Evolutionary conservation across 1,139 yeast species (phyloP), one percentile per base, ranked within the genome.

Genomic region (Nakaseomyces sp.): DNA sequence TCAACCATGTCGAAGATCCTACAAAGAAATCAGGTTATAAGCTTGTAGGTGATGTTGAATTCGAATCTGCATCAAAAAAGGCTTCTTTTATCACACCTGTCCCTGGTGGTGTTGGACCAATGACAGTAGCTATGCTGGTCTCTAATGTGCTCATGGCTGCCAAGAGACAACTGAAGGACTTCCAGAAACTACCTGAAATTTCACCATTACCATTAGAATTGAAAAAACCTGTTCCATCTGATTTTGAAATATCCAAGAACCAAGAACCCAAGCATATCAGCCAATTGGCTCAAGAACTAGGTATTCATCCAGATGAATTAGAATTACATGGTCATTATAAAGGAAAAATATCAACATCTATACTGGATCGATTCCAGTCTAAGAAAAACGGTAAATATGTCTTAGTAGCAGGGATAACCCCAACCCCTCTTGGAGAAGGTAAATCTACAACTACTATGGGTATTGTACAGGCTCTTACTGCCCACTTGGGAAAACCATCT

Each of bases 81-180:
- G 82, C 87, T 1, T 68, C 81, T 2, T 77, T 71, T 55, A 70
- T 83, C 44, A 91, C 98, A 19, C 98, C 98, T 24, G 99, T 91
- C 47, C 99, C 98, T 42, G 99, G 99, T 61, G 98, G 98, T 54
- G 98, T 91, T 48, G 98, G 98, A 43, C 99, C 98, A 57, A 91
- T 91, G 97, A 91, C 99, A 10, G 97, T 91, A 43, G 97, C 97
- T 42, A 86, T 88, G 84, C 76, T 91, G 47, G 77, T 89, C 65
- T 84, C 84, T 60, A 91, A 91, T 63, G 96, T 89, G 26, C 76
- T 85, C 36, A 69, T 74, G 48, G 87, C 96, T 39, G 96, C 97
- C 32, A 77, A 83, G 56, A 65, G 72, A 45, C 43, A 49, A 7
- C 33, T 54, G n/a, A 50, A 51, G 17, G 32, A 45, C 16, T 51